phyloP scores from a whole-genome alignment of 257 asterid genomes.

The Jacaranda mimosifolia region DNA sequence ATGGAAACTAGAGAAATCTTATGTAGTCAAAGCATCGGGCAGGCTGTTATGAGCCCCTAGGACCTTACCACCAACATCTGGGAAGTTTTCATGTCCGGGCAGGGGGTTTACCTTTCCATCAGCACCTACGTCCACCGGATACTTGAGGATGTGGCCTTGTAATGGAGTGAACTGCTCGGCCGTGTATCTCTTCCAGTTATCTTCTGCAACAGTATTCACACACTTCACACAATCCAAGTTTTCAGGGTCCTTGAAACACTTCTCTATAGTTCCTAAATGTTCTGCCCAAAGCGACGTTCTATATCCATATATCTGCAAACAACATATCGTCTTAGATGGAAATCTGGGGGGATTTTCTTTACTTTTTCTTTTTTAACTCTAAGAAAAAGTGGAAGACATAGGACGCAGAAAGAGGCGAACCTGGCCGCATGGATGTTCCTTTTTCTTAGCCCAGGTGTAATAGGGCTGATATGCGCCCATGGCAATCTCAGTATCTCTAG shows the following conservation, averaged over 20 bases:
- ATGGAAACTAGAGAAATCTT: constrained; percentile 12
- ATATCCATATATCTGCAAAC: constrained; percentile 73
- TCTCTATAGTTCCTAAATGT: constrained; percentile 57
- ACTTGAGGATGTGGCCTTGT: constrained; percentile 80
- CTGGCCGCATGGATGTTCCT: constrained; percentile 73
- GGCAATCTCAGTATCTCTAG: constrained; percentile 90
- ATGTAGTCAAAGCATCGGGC: constrained; percentile 88
- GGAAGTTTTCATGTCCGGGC: constrained; percentile 70
- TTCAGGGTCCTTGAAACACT: constrained; percentile 60
- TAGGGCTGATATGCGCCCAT: constrained; percentile 90
- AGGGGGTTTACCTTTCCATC: constrained; percentile 67
- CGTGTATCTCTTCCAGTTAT: constrained; percentile 70
- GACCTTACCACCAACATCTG: constrained; percentile 82
- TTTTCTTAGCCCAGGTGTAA: constrained; percentile 68
- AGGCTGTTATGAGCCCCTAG: constrained; percentile 67
- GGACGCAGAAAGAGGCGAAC: constrained; percentile 37
- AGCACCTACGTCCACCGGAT: constrained; percentile 55
- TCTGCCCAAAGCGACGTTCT: constrained; percentile 92
- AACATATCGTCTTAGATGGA: not conserved
- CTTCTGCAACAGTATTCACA: constrained; percentile 67
- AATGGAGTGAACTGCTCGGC: constrained; percentile 55
- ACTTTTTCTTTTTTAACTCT: not conserved
- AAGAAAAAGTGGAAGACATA: not conserved
- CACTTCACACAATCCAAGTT: constrained; percentile 56
- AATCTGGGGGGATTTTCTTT: not conserved